A percentile compares a stretch with the other conserved stretches of the same genome.
Conservation (phyloP, 2,329 filamentous ascomycete species). For the Lecanicillium sp. region DNA sequence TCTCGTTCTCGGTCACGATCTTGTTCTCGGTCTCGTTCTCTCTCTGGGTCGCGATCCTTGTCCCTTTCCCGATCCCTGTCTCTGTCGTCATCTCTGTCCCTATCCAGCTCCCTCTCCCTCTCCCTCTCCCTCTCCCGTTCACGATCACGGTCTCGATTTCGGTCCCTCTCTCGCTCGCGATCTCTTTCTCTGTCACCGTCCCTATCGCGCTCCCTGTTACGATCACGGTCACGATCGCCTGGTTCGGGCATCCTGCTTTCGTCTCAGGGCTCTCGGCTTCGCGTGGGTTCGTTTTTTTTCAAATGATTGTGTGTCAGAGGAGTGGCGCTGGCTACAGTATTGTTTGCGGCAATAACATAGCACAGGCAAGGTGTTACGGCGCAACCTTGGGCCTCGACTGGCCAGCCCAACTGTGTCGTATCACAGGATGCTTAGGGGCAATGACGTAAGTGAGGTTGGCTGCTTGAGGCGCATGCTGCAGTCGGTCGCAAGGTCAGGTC, state of each 20-base stretch:
- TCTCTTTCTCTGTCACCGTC: conserved; percentile 5
- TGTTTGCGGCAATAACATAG: no score
- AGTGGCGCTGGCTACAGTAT: no score
- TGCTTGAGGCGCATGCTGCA: no score
- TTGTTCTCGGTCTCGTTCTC: conserved; percentile 6
- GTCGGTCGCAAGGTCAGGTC: no score
- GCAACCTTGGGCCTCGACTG: no score
- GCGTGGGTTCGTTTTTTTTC: background rate
- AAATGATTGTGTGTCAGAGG: no score
- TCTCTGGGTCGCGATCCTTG: conserved; percentile 9
- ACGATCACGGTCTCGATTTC: no score
- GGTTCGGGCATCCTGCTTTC: conserved; percentile 1
- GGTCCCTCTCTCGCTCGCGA: conserved; percentile 8
- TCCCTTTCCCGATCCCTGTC: conserved; percentile 9
- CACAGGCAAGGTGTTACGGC: no score
- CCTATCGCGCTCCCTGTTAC: conserved; percentile 1
- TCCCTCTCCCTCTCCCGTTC: background rate
- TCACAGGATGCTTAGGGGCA: no score
- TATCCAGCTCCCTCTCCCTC: conserved; percentile 4
- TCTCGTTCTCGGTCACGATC: conserved; percentile 11
- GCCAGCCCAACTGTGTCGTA: no score
- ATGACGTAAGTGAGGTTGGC: no score
- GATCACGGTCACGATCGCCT: conserved; percentile 10
- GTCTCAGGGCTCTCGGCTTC: background rate
- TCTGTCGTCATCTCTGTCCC: conserved; percentile 4